These are phyloP conservation scores for Xylaria sp. DNA, from an alignment of 2,329 filamentous ascomycete genomes.

Conservation along the genomic window DNA sequence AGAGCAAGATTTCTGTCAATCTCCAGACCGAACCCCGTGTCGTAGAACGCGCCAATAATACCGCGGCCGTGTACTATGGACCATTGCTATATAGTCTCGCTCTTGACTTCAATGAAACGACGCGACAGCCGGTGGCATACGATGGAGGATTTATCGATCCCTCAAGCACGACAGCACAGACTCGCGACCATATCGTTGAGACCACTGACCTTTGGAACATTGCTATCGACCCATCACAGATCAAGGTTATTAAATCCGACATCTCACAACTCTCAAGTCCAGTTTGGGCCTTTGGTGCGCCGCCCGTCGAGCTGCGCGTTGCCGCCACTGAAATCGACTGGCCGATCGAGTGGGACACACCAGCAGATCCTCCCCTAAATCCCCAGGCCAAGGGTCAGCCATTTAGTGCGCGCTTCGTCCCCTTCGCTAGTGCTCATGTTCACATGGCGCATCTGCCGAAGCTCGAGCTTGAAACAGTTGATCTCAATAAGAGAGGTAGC, in stretches of 20 bases:
- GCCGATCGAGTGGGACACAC: conserved; percentile 45
- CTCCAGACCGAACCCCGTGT: conserved; percentile 45
- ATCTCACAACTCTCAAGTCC: conserved; percentile 40
- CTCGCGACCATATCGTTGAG: conserved; percentile 46
- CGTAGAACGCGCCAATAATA: conserved; percentile 47
- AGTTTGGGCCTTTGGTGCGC: conserved; percentile 47
- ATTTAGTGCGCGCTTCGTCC: conserved; percentile 48
- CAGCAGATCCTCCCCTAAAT: conserved; percentile 41
- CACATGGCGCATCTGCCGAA: conserved; percentile 50
- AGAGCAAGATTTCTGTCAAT: conserved; percentile 41
- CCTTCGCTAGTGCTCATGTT: conserved; percentile 49
- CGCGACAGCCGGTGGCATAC: conserved; percentile 35
- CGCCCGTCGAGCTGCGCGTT: conserved; percentile 48
- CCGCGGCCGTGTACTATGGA: conserved; percentile 48
- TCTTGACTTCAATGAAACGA: conserved; percentile 43
- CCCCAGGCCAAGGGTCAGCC: conserved; percentile 40
- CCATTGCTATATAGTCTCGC: conserved; percentile 48
- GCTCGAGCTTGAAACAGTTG: conserved; percentile 42
- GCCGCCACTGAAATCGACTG: conserved; percentile 49
- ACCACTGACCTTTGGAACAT: conserved; percentile 47
- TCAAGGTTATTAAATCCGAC: conserved; percentile 39
- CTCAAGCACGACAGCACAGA: conserved; percentile 42
- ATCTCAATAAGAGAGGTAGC: conserved; percentile 25
- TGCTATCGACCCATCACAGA: conserved; percentile 49
- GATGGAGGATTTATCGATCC: conserved; percentile 34